A percentile compares a stretch with the other conserved stretches of the same genome.
Evolutionary conservation across 164 flowering plant species (phyloP).

Genomic region (Tetrastigma voinierianum): DNA sequence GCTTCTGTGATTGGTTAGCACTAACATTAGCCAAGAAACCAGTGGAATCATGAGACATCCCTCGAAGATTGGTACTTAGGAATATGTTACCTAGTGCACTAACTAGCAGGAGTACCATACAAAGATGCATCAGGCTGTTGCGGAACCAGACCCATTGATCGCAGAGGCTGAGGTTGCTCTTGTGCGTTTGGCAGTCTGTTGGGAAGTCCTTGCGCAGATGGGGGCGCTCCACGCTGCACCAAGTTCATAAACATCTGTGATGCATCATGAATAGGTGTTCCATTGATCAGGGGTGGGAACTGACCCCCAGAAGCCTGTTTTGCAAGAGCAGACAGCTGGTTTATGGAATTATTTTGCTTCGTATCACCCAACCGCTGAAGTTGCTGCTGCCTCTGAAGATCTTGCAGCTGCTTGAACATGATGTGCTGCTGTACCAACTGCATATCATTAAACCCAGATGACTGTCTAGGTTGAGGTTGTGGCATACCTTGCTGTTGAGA

Average conservation of each 20-base stretch:
- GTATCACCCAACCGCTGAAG: constrained; percentile 49
- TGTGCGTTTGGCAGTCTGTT: constrained; percentile 37
- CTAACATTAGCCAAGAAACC: constrained; percentile 29
- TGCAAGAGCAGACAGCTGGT: constrained; percentile 32
- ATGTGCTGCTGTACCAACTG: constrained; percentile 61
- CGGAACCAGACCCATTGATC: constrained; percentile 29
- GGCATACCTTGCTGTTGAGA: constrained; percentile 39
- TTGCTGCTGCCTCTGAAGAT: constrained; percentile 66
- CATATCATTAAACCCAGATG: constrained; percentile 46
- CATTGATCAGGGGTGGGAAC: constrained; percentile 36
- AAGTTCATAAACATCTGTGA: constrained; percentile 49
- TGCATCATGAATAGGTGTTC: constrained; percentile 43
- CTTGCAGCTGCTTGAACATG: constrained; percentile 67
- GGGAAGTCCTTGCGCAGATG: constrained; percentile 43
- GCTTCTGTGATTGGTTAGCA: constrained; percentile 39
- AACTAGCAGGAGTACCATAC: constrained; percentile 54
- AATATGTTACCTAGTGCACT: constrained; percentile 33
- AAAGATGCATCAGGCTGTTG: constrained; percentile 52
- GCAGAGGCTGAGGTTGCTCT: constrained; percentile 38
- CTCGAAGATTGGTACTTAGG: constrained; percentile 48
- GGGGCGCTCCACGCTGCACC: constrained; percentile 40
- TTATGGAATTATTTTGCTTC: constrained; percentile 43
- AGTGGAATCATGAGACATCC: constrained; percentile 35
- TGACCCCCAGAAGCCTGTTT: constrained; percentile 48
- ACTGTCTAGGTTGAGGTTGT: constrained; percentile 43